Conservation (phyloP, 2,329 filamentous ascomycete genomes). For the Diaporthe amygdali region DNA sequence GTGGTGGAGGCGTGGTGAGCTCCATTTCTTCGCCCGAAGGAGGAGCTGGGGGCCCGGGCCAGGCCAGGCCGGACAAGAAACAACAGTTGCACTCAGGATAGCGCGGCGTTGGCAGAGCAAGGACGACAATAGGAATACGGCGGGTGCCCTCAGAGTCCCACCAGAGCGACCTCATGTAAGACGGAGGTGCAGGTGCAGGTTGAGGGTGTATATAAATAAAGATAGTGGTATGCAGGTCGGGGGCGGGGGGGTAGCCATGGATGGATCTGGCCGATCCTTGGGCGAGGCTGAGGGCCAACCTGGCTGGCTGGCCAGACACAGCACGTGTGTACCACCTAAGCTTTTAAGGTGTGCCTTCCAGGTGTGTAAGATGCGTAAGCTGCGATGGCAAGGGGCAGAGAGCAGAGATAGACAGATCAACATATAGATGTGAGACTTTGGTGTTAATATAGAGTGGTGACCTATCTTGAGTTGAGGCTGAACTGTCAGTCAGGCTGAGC, state of each 20-base stretch:
- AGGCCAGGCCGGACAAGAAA: neutral
- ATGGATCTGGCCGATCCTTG: slow-evolving; percentile 17
- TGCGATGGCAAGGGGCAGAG: neutral
- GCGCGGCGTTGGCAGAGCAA: neutral
- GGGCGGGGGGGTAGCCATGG: neutral
- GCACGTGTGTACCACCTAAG: neutral
- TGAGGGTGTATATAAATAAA: slow-evolving; percentile 1
- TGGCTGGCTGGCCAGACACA: neutral
- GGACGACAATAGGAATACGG: neutral
- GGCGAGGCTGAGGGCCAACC: slow-evolving; percentile 8
- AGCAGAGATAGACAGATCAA: neutral
- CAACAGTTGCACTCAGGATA: neutral
- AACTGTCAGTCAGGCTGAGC: neutral
- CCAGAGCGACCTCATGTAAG: neutral
- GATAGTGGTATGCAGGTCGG: slow-evolving; percentile 1
- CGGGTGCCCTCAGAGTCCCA: neutral
- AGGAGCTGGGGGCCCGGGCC: neutral
- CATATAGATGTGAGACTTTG: neutral
- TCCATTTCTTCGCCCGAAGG: neutral
- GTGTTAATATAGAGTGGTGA: neutral
- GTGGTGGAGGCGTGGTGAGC: neutral
- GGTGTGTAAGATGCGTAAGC: neutral
- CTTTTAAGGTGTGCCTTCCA: too few relatives aligned
- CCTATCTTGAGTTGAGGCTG: neutral
- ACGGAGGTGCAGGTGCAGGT: neutral